These are phyloP conservation scores for Phaffomyces antillensis DNA, from an alignment of 805 yeast species.

Conservation along the genomic window DNA sequence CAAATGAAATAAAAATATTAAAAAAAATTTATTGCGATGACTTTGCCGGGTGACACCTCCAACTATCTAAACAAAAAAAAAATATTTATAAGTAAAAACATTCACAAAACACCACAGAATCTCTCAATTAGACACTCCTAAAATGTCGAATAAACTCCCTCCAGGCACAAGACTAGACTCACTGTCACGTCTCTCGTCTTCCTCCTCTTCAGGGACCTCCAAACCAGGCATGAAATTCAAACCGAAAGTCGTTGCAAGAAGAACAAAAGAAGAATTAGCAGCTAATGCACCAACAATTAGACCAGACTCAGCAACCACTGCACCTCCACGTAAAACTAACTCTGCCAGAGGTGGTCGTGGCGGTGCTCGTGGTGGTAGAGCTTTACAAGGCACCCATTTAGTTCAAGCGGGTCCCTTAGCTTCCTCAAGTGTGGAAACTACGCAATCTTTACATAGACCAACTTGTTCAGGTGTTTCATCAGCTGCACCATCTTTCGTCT, in stretches of 20 bases:
- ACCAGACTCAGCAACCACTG: slow-evolving; percentile 6
- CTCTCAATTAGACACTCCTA: no score
- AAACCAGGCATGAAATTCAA: slow-evolving; percentile 65
- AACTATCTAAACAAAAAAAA: neutral
- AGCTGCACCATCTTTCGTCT: slow-evolving; percentile 36
- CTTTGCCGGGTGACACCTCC: slow-evolving; percentile 6
- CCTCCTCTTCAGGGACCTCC: slow-evolving; percentile 24
- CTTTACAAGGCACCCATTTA: slow-evolving; percentile 43
- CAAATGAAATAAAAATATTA: neutral
- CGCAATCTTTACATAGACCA: slow-evolving; percentile 1
- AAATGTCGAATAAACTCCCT: slow-evolving; percentile 21
- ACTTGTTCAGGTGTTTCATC: slow-evolving; percentile 18
- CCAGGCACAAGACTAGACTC: slow-evolving; percentile 30
- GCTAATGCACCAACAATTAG: slow-evolving; percentile 50
- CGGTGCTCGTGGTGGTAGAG: slow-evolving; percentile 22
- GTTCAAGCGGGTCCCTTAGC: slow-evolving; percentile 72
- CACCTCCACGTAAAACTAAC: slow-evolving; percentile 5
- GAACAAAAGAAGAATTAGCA: slow-evolving; percentile 77
- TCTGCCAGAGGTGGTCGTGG: slow-evolving; percentile 15
- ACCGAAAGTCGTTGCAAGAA: slow-evolving; percentile 83
- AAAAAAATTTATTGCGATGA: slow-evolving; percentile 8
- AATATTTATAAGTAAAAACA: neutral
- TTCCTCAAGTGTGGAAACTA: slow-evolving; percentile 39
- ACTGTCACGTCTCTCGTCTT: slow-evolving; percentile 24
- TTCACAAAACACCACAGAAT: no score